Evolutionary conservation across 2,329 filamentous ascomycete species (phyloP).

Genomic region (Stromatinia cepivora): DNA sequence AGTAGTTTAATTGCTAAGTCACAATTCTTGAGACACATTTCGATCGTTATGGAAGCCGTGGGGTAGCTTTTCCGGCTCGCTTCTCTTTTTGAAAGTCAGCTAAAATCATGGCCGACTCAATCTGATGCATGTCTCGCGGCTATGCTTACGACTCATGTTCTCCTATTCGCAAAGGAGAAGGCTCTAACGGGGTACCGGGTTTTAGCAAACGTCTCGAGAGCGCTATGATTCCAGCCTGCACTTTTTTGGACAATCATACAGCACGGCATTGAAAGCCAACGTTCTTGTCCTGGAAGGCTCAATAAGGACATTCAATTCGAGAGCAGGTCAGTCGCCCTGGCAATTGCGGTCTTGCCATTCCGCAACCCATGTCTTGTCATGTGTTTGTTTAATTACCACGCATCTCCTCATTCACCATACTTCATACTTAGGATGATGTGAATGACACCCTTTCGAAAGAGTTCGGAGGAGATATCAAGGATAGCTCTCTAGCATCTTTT

Average conservation of each 20-base stretch:
- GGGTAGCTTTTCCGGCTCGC: too few relatives aligned
- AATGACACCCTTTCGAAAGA: background rate
- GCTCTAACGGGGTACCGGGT: too few relatives aligned
- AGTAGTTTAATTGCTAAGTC: background rate
- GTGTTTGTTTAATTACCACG: conserved; percentile 37
- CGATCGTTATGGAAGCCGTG: background rate
- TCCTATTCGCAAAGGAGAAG: too few relatives aligned
- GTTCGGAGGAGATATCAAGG: too few relatives aligned
- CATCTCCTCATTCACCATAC: conserved; percentile 47
- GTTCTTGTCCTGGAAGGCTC: conserved; percentile 82
- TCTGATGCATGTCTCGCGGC: too few relatives aligned
- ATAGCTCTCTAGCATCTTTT: background rate
- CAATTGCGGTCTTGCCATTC: conserved; percentile 51
- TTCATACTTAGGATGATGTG: background rate
- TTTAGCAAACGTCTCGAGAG: too few relatives aligned
- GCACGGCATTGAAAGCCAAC: conserved; percentile 50
- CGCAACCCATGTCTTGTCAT: conserved; percentile 41
- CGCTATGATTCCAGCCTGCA: too few relatives aligned
- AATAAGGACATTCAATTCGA: conserved; percentile 89
- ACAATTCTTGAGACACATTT: background rate
- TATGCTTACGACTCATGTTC: too few relatives aligned
- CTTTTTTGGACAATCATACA: too few relatives aligned
- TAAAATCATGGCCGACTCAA: too few relatives aligned
- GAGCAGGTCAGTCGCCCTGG: conserved; percentile 86
- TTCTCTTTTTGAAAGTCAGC: too few relatives aligned